Evolutionary conservation across 1,139 yeast genomes (phyloP), one percentile per base, ranked within the genome.

Genomic region (Diutina pseudorugosa): DNA sequence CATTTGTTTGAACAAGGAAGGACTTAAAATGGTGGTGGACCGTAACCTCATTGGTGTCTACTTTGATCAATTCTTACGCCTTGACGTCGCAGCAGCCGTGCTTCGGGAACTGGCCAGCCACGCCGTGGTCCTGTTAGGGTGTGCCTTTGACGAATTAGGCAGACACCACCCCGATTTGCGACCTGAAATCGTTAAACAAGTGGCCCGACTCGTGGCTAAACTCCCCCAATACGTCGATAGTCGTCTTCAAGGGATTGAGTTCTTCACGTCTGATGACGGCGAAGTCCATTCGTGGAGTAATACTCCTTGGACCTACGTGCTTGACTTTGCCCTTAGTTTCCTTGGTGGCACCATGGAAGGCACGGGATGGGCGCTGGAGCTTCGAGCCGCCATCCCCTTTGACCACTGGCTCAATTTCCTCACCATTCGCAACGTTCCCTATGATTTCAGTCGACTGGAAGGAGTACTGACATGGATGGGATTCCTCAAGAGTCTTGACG

Each of bases 121-220:
- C 30, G 21, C 30, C 14, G 42, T 33, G 50, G 30, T 36, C 19
- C 30, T 36, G 50, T 41, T 47, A 30, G 96, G 96, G 0, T 71
- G 79, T 41, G 76, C 86, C 0, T 75, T 90, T 60, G 96, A 91
- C 62, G 95, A 88, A 58, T 69, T 91, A 52, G 83, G 89, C 7
- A 77, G 96, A 60, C 97, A 91, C 63, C 88, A 88, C 60, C 84
- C 95, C 1, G 77, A 76, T 1, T 71, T 90, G 55, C 82, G 86
- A 53, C 83, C 85, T 0, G 62, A 69, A 0, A 80, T 91, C 41
- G 67, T 80, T 52, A 65, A 71, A 5, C 79, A 81, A 53, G 70
- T 84, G 40, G 68, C 75, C 11, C 61, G 64, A 2, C 59, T 85
- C 30, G 70, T 86, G 0, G 66, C 72, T 25, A 68, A 68, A 14